Conservation (phyloP, 768 basidiomycete species). For the Gloeopeniophorella convolvens region DNA sequence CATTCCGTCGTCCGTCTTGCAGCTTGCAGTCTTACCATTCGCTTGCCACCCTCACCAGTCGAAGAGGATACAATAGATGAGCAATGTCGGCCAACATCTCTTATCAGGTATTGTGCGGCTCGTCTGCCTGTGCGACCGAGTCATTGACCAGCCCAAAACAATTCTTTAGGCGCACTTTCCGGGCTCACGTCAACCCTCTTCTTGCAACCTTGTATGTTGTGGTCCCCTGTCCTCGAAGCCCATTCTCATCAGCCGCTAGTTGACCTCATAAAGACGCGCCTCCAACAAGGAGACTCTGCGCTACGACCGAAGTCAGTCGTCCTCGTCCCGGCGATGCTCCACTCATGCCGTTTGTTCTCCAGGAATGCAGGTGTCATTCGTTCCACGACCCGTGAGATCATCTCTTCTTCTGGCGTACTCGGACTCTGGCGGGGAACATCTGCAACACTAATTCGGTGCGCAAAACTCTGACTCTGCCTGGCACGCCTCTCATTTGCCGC, state of each 20-base stretch:
- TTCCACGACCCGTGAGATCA: slow-evolving; percentile 47
- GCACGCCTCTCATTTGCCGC: neutral
- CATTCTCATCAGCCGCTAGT: slow-evolving; percentile 36
- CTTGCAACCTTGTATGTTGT: slow-evolving; percentile 65
- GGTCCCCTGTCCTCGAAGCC: neutral
- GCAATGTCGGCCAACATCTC: slow-evolving; percentile 62
- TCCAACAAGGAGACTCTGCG: slow-evolving; percentile 71
- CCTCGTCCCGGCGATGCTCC: slow-evolving; percentile 15
- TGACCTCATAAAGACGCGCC: slow-evolving; percentile 86
- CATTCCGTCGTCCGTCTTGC: too few relatives aligned
- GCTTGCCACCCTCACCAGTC: too few relatives aligned
- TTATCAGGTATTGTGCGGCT: slow-evolving; percentile 46
- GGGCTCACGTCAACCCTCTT: slow-evolving; percentile 69
- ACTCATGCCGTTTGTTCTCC: slow-evolving; percentile 1
- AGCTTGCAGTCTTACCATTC: too few relatives aligned
- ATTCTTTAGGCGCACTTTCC: slow-evolving; percentile 58
- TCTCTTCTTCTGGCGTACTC: slow-evolving; percentile 52
- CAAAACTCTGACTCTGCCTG: neutral
- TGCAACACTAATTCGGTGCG: slow-evolving; percentile 68
- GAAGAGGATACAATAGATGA: slow-evolving; percentile 40
- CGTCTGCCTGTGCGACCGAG: too few relatives aligned
- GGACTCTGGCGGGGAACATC: slow-evolving; percentile 89
- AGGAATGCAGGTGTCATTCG: slow-evolving; percentile 40
- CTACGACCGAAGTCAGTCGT: slow-evolving; percentile 31
- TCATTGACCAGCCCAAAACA: neutral